A percentile compares a stretch with the other conserved stretches of the same genome.
Conservation (phyloP, 768 basidiomycete species). For the Nidularia sp. region DNA sequence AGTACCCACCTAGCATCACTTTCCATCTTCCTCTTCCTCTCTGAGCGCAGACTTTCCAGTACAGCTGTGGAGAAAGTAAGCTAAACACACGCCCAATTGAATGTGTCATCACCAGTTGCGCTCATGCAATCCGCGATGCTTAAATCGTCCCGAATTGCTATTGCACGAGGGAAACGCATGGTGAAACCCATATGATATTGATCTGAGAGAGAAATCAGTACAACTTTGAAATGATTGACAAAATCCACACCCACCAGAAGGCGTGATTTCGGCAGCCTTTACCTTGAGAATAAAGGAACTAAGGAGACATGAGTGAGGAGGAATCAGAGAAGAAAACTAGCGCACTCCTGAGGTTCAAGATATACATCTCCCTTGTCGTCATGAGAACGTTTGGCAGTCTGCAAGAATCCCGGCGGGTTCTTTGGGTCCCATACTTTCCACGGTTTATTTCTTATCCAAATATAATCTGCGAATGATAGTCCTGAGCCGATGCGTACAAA, state of each 20-base stretch:
- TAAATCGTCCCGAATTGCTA: constrained; percentile 77
- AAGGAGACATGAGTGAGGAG: neutral
- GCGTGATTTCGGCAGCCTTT: constrained; percentile 89
- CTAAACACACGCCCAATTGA: neutral
- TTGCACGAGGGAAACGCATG: constrained; percentile 90
- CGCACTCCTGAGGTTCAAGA: constrained; percentile 84
- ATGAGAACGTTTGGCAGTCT: constrained; percentile 51
- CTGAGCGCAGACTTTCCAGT: constrained; percentile 54
- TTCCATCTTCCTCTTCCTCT: constrained; percentile 75
- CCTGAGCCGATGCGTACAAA: constrained; percentile 93
- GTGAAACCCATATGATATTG: constrained; percentile 84
- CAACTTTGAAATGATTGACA: neutral
- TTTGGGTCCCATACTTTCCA: constrained; percentile 82
- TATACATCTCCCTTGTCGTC: constrained; percentile 92
- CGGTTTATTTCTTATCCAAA: constrained; percentile 76
- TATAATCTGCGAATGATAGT: constrained; percentile 79
- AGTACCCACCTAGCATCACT: constrained; percentile 44
- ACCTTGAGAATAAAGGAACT: constrained; percentile 90
- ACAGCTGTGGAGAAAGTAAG: constrained; percentile 33
- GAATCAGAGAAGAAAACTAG: neutral
- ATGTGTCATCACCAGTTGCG: constrained; percentile 45
- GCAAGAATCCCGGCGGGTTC: constrained; percentile 65
- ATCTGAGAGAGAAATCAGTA: constrained; percentile 34
- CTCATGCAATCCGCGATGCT: constrained; percentile 68
- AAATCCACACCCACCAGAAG: constrained; percentile 45